These are phyloP conservation scores for Hypoxylon fragiforme DNA, from an alignment of 495 filamentous ascomycete species.

Conservation along the genomic window DNA sequence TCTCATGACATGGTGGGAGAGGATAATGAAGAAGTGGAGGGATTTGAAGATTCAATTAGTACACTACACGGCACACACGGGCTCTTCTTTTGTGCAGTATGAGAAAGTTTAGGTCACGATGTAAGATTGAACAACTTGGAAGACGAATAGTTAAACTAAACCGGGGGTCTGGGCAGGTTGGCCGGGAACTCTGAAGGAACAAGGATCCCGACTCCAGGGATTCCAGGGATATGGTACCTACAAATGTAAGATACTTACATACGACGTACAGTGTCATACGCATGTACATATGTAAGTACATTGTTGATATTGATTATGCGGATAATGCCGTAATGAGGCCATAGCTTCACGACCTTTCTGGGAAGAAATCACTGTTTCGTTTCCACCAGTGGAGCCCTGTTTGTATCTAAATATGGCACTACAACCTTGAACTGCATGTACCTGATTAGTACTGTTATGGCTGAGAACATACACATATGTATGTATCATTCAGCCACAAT, in stretches of 20 bases:
- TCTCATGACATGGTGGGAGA: constrained; percentile 9
- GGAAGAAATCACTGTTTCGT: too few relatives aligned
- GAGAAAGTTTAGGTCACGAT: constrained; percentile 8
- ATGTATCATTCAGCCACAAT: constrained; percentile 4
- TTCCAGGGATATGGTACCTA: constrained; percentile 9
- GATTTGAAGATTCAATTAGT: neutral
- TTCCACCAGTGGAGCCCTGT: constrained; percentile 8
- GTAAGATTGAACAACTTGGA: too few relatives aligned
- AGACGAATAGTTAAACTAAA: constrained; percentile 23
- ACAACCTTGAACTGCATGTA: neutral
- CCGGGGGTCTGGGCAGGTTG: constrained; percentile 22
- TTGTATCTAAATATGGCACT: neutral
- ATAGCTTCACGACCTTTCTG: too few relatives aligned
- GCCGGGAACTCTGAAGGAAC: too few relatives aligned
- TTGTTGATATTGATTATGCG: too few relatives aligned
- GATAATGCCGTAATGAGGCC: too few relatives aligned
- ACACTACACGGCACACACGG: constrained; percentile 11
- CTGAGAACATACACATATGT: too few relatives aligned
- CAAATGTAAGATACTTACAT: neutral
- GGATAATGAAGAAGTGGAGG: neutral
- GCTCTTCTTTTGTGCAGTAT: constrained; percentile 1
- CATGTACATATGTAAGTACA: too few relatives aligned
- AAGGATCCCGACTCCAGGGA: too few relatives aligned
- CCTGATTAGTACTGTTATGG: too few relatives aligned
- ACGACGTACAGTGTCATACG: neutral